Base-by-base conservation (phyloP, 805 yeast species). In the Starmera caribaea region DNA sequence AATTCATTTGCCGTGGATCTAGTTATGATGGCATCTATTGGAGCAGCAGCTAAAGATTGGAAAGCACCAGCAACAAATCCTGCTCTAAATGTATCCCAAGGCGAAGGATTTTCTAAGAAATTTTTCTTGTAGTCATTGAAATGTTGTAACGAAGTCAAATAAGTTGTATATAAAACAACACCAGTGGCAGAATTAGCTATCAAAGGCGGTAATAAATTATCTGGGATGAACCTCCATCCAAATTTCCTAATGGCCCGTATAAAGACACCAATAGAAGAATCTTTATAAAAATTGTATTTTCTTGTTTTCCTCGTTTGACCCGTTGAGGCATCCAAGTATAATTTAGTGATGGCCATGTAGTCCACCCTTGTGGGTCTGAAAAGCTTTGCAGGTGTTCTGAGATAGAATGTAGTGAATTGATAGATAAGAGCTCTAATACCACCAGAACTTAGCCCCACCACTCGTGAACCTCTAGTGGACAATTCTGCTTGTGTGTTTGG, bases 291-390 rank as follows among this genome's bases (percentile, higher is more conserved):
- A 32, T 66, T 66, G 62, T 74, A 76, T 1, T 80, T 77, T 45
- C 70, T 69, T 14, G 62, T 49, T 31, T 58, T 58, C 14, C 70
- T 54, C 35, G 66, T 67, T 41, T 62, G 59, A 16, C 48, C 55
- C 28, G 51, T 52, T 5, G 55, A 45, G 30, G 74, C 74, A 38
- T 69, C 71, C 37, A 66, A 58, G 26, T 66, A 52, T 7, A 74
- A 73, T 38, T 88, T 61, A 1, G 81, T 75, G 40, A 79, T 73
- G 8, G 84, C 84, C 54, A 86, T 64, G 51, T 85, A 87, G 57
- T 90, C 97, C 44, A 90, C 84, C 32, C 97, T 64, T 4, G 95
- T 79, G 1, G 97, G 97, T 30, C 95, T 67, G 58, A 90, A 90
- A 16, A 89, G 68, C 63, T 90, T 89, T 34, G 87, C 82, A 0